Evolutionary conservation across 2,329 filamentous ascomycete genomes (phyloP).

Genomic region (Cytospora schulzeri): DNA sequence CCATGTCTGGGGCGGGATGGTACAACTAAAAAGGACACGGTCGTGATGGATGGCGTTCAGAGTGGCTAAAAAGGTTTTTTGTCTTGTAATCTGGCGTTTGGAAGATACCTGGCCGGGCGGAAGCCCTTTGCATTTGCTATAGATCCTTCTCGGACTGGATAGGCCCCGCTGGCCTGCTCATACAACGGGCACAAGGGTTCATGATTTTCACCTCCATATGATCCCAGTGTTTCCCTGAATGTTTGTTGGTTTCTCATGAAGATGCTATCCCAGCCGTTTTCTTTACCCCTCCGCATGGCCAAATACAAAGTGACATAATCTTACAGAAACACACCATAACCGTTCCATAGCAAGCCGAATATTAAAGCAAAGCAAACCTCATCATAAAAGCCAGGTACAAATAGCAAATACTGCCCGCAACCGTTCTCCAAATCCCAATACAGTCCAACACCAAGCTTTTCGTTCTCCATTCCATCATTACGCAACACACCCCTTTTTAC

Average conservation of each 20-base stretch:
- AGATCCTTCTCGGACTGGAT: background rate
- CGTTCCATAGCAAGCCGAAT: background rate
- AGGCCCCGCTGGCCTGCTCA: background rate
- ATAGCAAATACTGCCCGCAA: background rate
- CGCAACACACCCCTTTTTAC: slow-evolving; percentile 18
- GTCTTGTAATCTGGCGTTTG: slow-evolving; percentile 1
- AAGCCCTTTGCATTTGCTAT: slow-evolving; percentile 4
- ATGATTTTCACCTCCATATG: background rate
- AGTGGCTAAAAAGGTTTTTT: background rate
- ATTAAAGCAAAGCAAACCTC: background rate
- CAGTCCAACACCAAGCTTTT: background rate
- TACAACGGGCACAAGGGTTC: background rate
- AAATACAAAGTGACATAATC: background rate
- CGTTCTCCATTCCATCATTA: background rate
- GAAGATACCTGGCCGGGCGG: slow-evolving; percentile 8
- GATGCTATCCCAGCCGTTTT: background rate
- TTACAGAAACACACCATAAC: background rate
- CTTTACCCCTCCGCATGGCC: background rate
- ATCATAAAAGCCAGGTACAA: background rate
- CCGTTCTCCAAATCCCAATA: background rate
- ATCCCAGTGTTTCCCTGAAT: background rate
- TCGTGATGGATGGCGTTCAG: slow-evolving; percentile 6
- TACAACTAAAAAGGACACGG: background rate
- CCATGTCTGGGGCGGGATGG: background rate
- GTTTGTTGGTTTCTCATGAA: background rate